Percentiles rank a stretch among this genome's conserved stretches.
phyloP scores from a whole-genome alignment of 169 alveolate genomes.

The Plasmodium sp. region DNA sequence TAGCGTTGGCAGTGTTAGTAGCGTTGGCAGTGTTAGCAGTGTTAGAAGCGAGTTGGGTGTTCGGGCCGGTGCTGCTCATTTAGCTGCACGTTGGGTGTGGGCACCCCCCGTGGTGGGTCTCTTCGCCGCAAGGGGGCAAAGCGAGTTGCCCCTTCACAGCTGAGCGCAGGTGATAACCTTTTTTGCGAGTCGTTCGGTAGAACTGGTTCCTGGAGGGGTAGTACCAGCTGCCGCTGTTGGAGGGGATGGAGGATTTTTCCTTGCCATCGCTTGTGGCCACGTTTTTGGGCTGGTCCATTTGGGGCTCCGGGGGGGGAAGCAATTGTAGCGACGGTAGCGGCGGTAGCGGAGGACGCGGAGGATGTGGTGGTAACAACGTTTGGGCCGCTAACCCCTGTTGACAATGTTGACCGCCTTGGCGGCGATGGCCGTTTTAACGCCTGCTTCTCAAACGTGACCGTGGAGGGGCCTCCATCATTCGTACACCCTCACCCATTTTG shows the following conservation, averaged over 20 bases:
- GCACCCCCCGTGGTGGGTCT: not conserved
- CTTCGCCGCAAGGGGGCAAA: not conserved
- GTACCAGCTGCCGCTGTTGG: conserved; percentile 78
- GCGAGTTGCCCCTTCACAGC: not conserved
- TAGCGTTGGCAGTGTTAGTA: too few relatives aligned
- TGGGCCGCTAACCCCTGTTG: not conserved
- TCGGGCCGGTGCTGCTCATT: not conserved
- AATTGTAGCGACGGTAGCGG: not conserved
- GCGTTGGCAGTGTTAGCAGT: too few relatives aligned
- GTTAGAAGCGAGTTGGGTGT: too few relatives aligned
- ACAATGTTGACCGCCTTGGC: not conserved
- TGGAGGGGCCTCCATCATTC: not conserved
- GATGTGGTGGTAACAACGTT: not conserved
- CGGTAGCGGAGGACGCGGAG: not conserved
- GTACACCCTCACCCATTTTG: not conserved
- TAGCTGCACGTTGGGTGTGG: not conserved
- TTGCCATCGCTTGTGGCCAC: conserved; percentile 14
- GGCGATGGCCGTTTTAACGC: not conserved
- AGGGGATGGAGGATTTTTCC: conserved; percentile 81
- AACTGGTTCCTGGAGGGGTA: conserved; percentile 86
- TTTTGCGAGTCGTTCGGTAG: conserved; percentile 79
- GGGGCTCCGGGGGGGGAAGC: not conserved
- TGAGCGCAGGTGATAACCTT: conserved; percentile 64
- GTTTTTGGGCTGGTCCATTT: not conserved
- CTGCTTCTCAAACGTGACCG: not conserved